phyloP scores from a whole-genome alignment of 768 basidiomycete species.

The Tephrocybe sp. region DNA sequence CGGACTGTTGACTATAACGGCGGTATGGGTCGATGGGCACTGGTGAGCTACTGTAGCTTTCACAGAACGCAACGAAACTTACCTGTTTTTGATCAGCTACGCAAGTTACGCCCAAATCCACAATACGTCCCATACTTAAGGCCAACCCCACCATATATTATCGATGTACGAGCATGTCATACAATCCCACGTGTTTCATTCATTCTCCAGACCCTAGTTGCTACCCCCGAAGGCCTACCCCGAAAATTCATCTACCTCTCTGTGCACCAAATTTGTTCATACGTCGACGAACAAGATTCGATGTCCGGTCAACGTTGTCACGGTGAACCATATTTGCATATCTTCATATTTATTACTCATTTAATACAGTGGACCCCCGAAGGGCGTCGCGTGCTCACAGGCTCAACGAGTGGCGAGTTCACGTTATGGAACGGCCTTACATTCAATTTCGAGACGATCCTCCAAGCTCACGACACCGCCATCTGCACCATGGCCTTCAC shows the following conservation, averaged over 20 bases:
- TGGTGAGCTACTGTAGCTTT: conserved; percentile 44
- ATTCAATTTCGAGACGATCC: conserved; percentile 99
- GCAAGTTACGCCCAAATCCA: conserved; percentile 78
- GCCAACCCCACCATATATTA: conserved; percentile 84
- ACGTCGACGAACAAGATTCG: conserved; percentile 98
- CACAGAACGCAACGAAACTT: no score
- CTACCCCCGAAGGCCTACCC: conserved; percentile 92
- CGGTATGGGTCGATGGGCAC: conserved; percentile 79
- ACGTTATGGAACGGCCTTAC: conserved; percentile 99
- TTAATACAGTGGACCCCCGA: conserved; percentile 92
- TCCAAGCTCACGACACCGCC: conserved; percentile 97
- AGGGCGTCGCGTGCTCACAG: conserved; percentile 88
- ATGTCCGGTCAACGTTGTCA: conserved; percentile 95
- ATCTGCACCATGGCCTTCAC: conserved; percentile 90
- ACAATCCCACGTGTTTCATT: conserved; percentile 18
- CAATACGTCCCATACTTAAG: conserved; percentile 75
- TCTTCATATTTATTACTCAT: neutral
- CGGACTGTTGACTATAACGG: conserved; percentile 96
- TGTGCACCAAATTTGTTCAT: conserved; percentile 97
- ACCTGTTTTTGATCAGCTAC: no score
- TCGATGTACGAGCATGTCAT: conserved; percentile 64
- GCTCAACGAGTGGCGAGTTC: conserved; percentile 96
- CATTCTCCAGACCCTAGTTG: conserved; percentile 51
- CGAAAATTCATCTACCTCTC: conserved; percentile 86
- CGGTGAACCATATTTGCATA: conserved; percentile 50